A percentile compares a stretch with the other conserved stretches of the same genome.
Evolutionary conservation across 345 rosid species (phyloP).

Genomic region (Hibiscus syriacus): DNA sequence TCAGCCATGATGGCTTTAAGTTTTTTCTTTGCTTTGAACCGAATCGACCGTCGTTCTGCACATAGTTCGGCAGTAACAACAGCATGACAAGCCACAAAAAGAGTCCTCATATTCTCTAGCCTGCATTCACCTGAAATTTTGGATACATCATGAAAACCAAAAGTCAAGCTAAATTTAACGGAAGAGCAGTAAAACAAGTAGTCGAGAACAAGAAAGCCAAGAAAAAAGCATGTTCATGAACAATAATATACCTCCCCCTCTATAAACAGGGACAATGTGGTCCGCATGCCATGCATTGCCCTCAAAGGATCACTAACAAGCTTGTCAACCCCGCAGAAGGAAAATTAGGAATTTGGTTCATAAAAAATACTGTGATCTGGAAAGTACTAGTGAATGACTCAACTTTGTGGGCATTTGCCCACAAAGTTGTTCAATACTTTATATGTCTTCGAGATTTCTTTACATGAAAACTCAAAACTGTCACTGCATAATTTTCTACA

Average conservation of each 20-base stretch:
- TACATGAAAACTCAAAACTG: background rate
- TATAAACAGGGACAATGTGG: slow-evolving; percentile 83
- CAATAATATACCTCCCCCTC: too few relatives aligned
- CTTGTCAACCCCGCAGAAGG: slow-evolving; percentile 54
- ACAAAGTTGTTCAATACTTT: background rate
- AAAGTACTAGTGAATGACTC: background rate
- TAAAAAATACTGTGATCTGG: too few relatives aligned
- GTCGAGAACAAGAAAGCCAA: background rate
- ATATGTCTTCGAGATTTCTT: background rate
- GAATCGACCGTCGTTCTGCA: slow-evolving; percentile 43
- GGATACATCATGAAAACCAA: too few relatives aligned
- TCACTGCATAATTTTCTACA: background rate
- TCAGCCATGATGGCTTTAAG: slow-evolving; percentile 29
- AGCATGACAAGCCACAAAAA: too few relatives aligned
- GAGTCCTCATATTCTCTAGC: slow-evolving; percentile 90
- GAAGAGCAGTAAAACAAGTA: background rate
- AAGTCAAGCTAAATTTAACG: background rate
- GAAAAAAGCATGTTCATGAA: background rate
- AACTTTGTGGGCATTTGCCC: background rate
- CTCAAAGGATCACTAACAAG: slow-evolving; percentile 70
- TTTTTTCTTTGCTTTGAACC: slow-evolving; percentile 51
- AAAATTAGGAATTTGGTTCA: slow-evolving; percentile 10
- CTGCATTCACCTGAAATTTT: slow-evolving; percentile 62
- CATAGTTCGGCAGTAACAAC: slow-evolving; percentile 66
- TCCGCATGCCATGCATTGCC: slow-evolving; percentile 97